Evolutionary conservation across 1,284 basidiomycete species (phyloP).

Genomic region (Apiotrichum porosum): DNA sequence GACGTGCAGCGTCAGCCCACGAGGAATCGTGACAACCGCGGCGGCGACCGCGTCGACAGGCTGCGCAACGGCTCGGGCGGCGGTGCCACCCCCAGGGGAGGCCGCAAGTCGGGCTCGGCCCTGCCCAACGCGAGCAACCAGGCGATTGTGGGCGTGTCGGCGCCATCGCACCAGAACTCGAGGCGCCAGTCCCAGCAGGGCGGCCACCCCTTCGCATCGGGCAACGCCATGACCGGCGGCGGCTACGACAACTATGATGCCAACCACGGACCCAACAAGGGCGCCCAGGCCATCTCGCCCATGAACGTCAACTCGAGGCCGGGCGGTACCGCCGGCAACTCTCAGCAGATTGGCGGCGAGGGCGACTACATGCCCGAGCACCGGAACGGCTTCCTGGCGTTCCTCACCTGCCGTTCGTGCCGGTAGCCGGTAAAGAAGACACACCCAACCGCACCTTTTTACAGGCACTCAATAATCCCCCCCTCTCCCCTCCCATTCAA

Average conservation of each 20-base stretch:
- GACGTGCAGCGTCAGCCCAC: conserved; percentile 36
- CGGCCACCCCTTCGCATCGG: conserved; percentile 45
- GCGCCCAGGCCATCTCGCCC: conserved; percentile 31
- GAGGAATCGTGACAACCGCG: conserved; percentile 35
- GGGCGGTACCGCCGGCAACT: conserved; percentile 32
- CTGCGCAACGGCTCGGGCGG: conserved; percentile 40
- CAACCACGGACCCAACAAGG: conserved; percentile 19
- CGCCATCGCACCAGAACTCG: conserved; percentile 40
- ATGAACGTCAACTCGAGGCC: conserved; percentile 41
- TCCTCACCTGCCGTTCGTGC: conserved; percentile 44
- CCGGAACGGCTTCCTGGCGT: conserved; percentile 39
- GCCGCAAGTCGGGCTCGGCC: conserved; percentile 41
- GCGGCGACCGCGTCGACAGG: conserved; percentile 48
- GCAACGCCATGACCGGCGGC: conserved; percentile 12
- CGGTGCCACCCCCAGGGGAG: conserved; percentile 25
- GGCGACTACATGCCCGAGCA: conserved; percentile 36
- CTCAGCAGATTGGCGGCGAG: conserved; percentile 39
- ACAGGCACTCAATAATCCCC: neutral
- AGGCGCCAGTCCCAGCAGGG: conserved; percentile 43
- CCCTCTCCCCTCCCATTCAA: neutral
- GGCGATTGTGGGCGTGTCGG: conserved; percentile 46
- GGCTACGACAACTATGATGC: conserved; percentile 33
- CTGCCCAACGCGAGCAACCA: conserved; percentile 48
- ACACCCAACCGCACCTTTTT: neutral
- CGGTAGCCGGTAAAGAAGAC: conserved; percentile 22